Evolutionary conservation across 1,284 basidiomycete species (phyloP), one percentile per base, ranked within the genome.

Genomic region (Takashimella koratensis): DNA sequence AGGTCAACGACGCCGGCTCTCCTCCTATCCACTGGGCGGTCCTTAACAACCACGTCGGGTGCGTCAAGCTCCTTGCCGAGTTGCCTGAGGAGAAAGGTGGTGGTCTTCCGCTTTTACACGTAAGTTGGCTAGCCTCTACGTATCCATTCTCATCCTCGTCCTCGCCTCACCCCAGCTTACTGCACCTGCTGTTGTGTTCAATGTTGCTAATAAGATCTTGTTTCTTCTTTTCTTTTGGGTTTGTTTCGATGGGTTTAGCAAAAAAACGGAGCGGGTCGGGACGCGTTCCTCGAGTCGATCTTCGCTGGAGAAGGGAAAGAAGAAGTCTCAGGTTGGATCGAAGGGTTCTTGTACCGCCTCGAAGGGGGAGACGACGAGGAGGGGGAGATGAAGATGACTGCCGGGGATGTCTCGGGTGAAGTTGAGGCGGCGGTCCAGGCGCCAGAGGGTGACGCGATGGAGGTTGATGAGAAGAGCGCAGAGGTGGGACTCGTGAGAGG

Each of bases 11-110:
- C 43, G 80, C 87, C 2, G 81, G 83, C 54, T 90, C 88, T 13
- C 92, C 88, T 2, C 80, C 91, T 4, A 76, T 94, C 10, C 91
- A 94, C 70, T 94, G 90, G 90, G 90, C 91, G 0, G 83, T 87
- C 1, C 71, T 91, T 41, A 94, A 94, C 74, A 79, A 82, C 13
- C 90, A 93, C 61, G 80, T 93, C 5, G 66, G 75, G 8, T 74
- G 84, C 49, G 81, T 84, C 1, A 80, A 87, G 70, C 79, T 79
- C n/a, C 82, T 94, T 27, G 83, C 91, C 8, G 67, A 74, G 21
- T 48, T 69, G 25, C 65, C 73, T 13, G 71, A 75, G 52, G 71
- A 68, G 52, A 51, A 65, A 43, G 74, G 75, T 8, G 75, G 75
- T 24, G 75, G 75, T 23, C 46, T 75, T 23, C 63, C 55, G 13